Evolutionary conservation across 768 basidiomycete species (phyloP).

Genomic region (Filobasidium wieringae): DNA sequence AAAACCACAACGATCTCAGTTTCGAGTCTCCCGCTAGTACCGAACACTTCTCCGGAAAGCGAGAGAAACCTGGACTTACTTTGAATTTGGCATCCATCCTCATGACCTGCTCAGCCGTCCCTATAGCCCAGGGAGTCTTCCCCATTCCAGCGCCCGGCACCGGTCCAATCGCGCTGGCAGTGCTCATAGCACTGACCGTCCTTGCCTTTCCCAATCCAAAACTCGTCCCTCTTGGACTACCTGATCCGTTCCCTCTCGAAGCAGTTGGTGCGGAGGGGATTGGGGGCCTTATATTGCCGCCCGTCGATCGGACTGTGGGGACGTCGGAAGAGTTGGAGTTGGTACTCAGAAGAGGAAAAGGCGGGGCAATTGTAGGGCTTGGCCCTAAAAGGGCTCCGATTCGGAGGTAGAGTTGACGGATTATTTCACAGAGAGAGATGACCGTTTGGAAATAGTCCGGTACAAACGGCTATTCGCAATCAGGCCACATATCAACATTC

Average conservation of each 20-base stretch:
- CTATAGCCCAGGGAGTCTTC: not conserved
- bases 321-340: not conserved
- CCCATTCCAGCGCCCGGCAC: not conserved
- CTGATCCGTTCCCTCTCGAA: not conserved
- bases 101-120: not conserved
- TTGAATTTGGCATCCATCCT: conserved; percentile 1
- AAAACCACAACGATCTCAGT: not conserved
- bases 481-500: too few relatives aligned
- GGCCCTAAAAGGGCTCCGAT: conserved; percentile 22
- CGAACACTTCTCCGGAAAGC: too few relatives aligned
- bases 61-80: not conserved
- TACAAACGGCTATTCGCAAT: conserved; percentile 30
- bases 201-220: not conserved
- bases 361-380: not conserved
- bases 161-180: not conserved
- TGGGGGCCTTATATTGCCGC: not conserved
- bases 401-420: conserved; percentile 34
- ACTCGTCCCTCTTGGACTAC: not conserved
- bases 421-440: conserved; percentile 23
- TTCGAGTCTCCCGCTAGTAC: too few relatives aligned
- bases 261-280: too few relatives aligned
- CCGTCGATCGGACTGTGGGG: not conserved
- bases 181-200: not conserved
- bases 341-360: too few relatives aligned
- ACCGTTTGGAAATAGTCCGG: conserved; percentile 27